Evolutionary conservation across 78 protist genomes (phyloP), one percentile per base, ranked within the genome.

Genomic region (Isochrysis galbana): DNA sequence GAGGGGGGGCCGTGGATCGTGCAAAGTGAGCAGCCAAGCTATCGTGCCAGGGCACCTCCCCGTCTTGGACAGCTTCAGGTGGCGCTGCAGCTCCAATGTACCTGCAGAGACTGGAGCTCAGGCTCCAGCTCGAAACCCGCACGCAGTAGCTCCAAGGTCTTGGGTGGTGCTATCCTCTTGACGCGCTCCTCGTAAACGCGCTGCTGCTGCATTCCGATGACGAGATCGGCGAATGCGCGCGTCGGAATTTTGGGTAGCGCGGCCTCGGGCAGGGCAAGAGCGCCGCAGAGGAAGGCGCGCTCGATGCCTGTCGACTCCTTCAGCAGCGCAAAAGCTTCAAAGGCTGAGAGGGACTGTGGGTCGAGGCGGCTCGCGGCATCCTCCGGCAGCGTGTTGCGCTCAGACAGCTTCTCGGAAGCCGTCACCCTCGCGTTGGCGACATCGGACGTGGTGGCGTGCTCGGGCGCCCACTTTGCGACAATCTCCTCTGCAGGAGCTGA

Each of bases 231-330:
- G 17, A 70, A 70, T 34, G 80, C 80, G 34, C 41, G 80, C 80
- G 80, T 5, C 7, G 80, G 80, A 14, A 70, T 34, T 19, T 4
- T 17, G 41, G 41, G 41, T 0, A 70, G 19, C 41, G 34, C 80
- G 39, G 7, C 41, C 41, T 70, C 80, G 29, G 41, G 41, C 2
- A 70, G 80, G 29, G 80, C 41, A 26, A 70, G 34, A 34, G 41
- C 80, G 80, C 80, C 80, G 80, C 41, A n/a, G 29, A 70, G 80
- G 39, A 70, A 70, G 41, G 41, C 80, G 80, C 80, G 80, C 80
- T n/a, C 41, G 34, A n/a, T 4, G 80, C 41, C 80, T 1, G 80
- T 70, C 29, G 80, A 34, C 80, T 70, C 80, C 80, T 70, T 70
- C 0, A 70, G 80, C 38, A 3, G 2, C 10, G 80, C 80, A 14